Evolutionary conservation across 208 protist genomes (phyloP).

Genomic region (Porcisia deanei): DNA sequence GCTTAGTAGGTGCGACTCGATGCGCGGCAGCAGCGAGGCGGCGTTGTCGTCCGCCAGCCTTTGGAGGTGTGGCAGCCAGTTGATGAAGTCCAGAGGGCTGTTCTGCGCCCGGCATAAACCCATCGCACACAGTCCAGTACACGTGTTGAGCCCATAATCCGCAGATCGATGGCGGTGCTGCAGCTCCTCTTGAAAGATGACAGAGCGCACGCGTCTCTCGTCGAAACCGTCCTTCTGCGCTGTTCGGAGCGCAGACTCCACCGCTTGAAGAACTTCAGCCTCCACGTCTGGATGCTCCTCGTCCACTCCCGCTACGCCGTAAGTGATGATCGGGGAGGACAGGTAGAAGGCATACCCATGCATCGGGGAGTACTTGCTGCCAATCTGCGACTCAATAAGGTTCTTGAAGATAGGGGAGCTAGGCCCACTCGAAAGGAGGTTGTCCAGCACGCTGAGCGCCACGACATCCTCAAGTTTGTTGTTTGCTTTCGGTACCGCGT

Average conservation of each 20-base stretch:
- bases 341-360: constrained; percentile 84
- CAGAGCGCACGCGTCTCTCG: constrained; percentile 71
- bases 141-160: constrained; percentile 86
- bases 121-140: constrained; percentile 72
- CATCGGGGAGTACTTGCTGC: constrained; percentile 83
- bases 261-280: constrained; percentile 62
- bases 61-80: constrained; percentile 84
- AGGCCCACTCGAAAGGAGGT: constrained; percentile 80
- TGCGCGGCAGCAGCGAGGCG: constrained; percentile 60
- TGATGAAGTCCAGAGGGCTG: constrained; percentile 83
- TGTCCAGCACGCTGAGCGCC: constrained; percentile 80
- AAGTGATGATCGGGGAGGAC: constrained; percentile 82
- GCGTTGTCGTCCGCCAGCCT: constrained; percentile 58
- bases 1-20: constrained; percentile 63
- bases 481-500: constrained; percentile 57
- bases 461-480: constrained; percentile 80
- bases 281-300: constrained; percentile 57
- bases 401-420: constrained; percentile 89
- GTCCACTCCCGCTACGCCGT: constrained; percentile 89
- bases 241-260: constrained; percentile 55
- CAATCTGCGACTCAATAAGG: constrained; percentile 90
- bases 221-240: constrained; percentile 84
- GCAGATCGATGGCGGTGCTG: constrained; percentile 87
- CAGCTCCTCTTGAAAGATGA: constrained; percentile 91
- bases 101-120: constrained; percentile 69